Percentiles rank a stretch among this genome's conserved stretches.
Evolutionary conservation across 306 rosid species (phyloP).

Genomic region (Fragaria ananassa): DNA sequence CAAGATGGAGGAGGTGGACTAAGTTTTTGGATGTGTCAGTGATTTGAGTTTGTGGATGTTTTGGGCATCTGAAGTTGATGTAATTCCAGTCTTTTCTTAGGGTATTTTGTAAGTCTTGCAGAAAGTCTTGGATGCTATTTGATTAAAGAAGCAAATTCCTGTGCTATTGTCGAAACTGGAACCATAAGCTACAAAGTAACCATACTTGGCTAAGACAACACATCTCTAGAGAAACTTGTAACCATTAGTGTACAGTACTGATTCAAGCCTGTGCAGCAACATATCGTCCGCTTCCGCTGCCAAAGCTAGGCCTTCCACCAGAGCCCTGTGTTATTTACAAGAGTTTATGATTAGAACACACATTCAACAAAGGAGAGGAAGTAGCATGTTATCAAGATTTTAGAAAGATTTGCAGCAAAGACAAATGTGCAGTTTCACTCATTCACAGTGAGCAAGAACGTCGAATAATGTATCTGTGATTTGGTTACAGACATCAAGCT

Average conservation of each 20-base stretch:
- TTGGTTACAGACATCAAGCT: too few relatives aligned
- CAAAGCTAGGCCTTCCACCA: background rate
- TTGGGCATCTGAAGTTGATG: too few relatives aligned
- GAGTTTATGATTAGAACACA: background rate
- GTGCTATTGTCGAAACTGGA: too few relatives aligned
- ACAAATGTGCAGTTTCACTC: background rate
- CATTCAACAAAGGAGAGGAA: background rate
- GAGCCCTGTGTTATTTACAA: background rate
- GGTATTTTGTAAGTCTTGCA: too few relatives aligned
- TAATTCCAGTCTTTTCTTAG: too few relatives aligned
- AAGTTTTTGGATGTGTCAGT: background rate
- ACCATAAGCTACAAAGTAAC: background rate
- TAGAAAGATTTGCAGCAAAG: too few relatives aligned
- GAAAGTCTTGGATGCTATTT: too few relatives aligned
- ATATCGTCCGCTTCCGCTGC: background rate
- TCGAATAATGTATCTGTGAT: too few relatives aligned
- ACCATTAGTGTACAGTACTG: background rate
- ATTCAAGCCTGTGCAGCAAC: background rate
- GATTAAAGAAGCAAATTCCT: too few relatives aligned
- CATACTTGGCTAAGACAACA: background rate
- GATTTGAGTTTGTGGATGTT: too few relatives aligned
- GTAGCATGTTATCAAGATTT: too few relatives aligned
- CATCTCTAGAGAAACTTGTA: background rate
- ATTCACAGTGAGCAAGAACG: too few relatives aligned
- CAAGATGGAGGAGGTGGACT: conserved; percentile 81